Conservation (phyloP, 345 rosid genomes). For the Dipteronia sinensis region DNA sequence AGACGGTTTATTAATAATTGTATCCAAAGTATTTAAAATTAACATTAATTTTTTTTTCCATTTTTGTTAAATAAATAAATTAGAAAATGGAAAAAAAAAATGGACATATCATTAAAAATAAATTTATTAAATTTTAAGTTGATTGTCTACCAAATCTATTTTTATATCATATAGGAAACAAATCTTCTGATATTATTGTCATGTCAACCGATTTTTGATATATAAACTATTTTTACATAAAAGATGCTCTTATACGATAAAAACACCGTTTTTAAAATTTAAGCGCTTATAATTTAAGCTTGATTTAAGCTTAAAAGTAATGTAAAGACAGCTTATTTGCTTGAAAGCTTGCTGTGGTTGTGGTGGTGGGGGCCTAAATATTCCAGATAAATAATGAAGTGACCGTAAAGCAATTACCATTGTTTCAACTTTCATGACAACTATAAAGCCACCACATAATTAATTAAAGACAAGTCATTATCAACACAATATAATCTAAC, state of each 20-base stretch:
- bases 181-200: no score
- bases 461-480: slow-evolving; percentile 12
- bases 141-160: no score
- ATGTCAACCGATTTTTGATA: no score
- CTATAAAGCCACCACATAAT: slow-evolving; percentile 12
- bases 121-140: no score
- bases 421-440: slow-evolving; percentile 5
- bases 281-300: background rate
- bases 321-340: slow-evolving; percentile 5
- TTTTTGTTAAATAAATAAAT: no score
- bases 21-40: no score
- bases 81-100: no score
- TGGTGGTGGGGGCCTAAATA: slow-evolving; percentile 12
- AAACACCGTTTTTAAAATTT: slow-evolving; percentile 13
- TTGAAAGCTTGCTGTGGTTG: background rate
- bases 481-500: background rate
- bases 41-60: no score
- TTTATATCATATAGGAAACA: no score
- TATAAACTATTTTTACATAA: no score
- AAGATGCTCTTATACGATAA: background rate
- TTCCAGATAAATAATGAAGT: slow-evolving; percentile 12
- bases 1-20: no score
- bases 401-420: slow-evolving; percentile 8
- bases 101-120: no score
- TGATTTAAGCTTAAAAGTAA: slow-evolving; percentile 10